These are phyloP conservation scores for Colletotrichum phormii DNA, from an alignment of 2,329 filamentous ascomycete genomes.

Conservation along the genomic window DNA sequence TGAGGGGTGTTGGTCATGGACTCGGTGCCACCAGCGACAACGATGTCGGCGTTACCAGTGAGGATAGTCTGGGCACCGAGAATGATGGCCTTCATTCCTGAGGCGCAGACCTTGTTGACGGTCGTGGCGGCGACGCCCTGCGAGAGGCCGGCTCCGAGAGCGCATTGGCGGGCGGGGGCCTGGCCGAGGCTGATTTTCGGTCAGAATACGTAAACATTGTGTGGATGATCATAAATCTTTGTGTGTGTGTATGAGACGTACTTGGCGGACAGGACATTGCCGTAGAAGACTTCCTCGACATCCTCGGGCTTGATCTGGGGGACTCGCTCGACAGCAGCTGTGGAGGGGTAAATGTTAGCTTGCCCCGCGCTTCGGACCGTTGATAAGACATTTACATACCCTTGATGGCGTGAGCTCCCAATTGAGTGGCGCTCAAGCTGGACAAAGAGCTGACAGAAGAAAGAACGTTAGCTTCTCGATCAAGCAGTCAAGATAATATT, in stretches of 20 bases:
- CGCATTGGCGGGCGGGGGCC: slow-evolving; percentile 95
- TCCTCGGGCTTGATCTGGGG: slow-evolving; percentile 88
- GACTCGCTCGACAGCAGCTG: slow-evolving; percentile 84
- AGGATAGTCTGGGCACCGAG: slow-evolving; percentile 97
- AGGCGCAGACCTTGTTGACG: slow-evolving; percentile 99
- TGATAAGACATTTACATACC: slow-evolving; percentile 61
- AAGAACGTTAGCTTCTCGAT: slow-evolving; percentile 11
- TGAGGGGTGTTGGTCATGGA: slow-evolving; percentile 99
- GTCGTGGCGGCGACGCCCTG: slow-evolving; percentile 87
- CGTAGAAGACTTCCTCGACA: slow-evolving; percentile 97
- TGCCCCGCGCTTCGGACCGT: slow-evolving; percentile 18
- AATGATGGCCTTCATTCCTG: slow-evolving; percentile 92
- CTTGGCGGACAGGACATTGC: slow-evolving; percentile 98
- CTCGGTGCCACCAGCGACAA: slow-evolving; percentile 95
- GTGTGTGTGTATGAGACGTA: slow-evolving; percentile 56
- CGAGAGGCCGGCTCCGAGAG: slow-evolving; percentile 86
- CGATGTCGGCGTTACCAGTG: slow-evolving; percentile 90
- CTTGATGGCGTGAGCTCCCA: slow-evolving; percentile 94
- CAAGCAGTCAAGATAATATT: slow-evolving; percentile 30
- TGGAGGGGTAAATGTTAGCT: slow-evolving; percentile 32
- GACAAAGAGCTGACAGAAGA: slow-evolving; percentile 78
- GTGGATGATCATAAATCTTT: background rate
- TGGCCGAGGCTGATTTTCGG: slow-evolving; percentile 80
- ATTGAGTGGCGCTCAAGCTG: slow-evolving; percentile 84
- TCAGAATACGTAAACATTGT: background rate